Evolutionary conservation across 2,329 filamentous ascomycete species (phyloP), one percentile per base, ranked within the genome.

Genomic region (Fusarium globosum): DNA sequence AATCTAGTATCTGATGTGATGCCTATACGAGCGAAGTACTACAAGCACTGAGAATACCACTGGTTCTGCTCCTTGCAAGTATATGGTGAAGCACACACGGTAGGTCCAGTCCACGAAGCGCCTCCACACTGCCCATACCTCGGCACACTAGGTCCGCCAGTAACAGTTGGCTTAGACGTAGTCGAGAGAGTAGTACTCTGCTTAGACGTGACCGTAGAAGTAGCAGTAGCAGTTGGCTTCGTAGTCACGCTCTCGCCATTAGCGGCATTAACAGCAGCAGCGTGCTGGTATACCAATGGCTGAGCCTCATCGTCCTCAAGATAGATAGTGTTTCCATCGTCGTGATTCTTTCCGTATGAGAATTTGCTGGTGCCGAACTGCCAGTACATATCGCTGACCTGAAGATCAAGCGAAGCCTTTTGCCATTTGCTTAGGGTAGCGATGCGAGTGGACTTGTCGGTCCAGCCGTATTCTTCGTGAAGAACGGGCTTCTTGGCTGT

Each of bases 251-350:
- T 36, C 14, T 23, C 72, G 6, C 72, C 79, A 18, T 85, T 81
- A 46, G 86, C 80, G 15, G 78, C 80, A 65, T 84, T 81, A 46
- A 86, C 80, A 14, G 78, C 80, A 68, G 80, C 81, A 4, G 84
- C 85, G 57, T 87, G 85, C 59, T 84, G 78, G 65, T 85, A 85
- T 0, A 87, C 81, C 51, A 87, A 71, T 16, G 78, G 69, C 73
- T 83, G 76, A 2, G 85, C 86, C 77, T 88, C 83, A 7, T 83
- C 81, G 18, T 86, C 84, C 33, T 89, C 87, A 36, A 89, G 71
- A 72, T 83, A 89, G 55, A 89, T 88, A 3, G 88, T 89, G 75
- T 89, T 89, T 0, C 87, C 87, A 60, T 89, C 88, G 48, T 89
- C 80, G 57, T 89, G 81, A 75, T 89, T 89, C 46, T 83, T 82